A percentile compares a stretch with the other conserved stretches of the same genome.
phyloP scores from a whole-genome alignment of 163 green algal species.

The Coccomyxa subellipsoidea region DNA sequence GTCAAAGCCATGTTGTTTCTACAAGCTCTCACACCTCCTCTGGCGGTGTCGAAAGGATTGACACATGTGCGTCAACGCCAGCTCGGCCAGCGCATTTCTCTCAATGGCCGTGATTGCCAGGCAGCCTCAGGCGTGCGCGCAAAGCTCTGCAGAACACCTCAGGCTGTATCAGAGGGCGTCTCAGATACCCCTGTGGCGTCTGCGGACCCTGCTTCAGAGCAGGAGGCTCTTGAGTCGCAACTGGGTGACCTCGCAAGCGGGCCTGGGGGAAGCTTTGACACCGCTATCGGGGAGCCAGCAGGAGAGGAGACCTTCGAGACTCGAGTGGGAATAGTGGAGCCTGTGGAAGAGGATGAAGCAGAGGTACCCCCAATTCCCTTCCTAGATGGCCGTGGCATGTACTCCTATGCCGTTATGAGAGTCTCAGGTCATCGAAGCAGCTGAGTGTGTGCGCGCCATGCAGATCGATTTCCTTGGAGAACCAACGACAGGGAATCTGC shows the following conservation, averaged over 20 bases:
- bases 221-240: neutral
- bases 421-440: too few relatives aligned
- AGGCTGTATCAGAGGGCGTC: neutral
- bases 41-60: too few relatives aligned
- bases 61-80: too few relatives aligned
- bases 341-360: conserved; percentile 54
- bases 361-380: conserved; percentile 30
- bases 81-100: too few relatives aligned
- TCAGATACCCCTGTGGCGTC: neutral
- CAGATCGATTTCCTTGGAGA: conserved; percentile 78
- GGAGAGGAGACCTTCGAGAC: conserved; percentile 47
- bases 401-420: too few relatives aligned
- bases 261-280: neutral
- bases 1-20: neutral
- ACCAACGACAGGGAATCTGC: conserved; percentile 70
- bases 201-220: neutral
- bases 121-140: neutral
- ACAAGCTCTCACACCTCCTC: neutral
- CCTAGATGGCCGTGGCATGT: too few relatives aligned
- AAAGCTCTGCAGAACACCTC: neutral
- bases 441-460: too few relatives aligned
- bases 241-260: too few relatives aligned
- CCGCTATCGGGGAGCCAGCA: neutral
- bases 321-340: conserved; percentile 46
- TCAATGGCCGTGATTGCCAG: neutral